Evolutionary conservation across 768 basidiomycete species (phyloP).

Genomic region (Xerocomus potaroensis): DNA sequence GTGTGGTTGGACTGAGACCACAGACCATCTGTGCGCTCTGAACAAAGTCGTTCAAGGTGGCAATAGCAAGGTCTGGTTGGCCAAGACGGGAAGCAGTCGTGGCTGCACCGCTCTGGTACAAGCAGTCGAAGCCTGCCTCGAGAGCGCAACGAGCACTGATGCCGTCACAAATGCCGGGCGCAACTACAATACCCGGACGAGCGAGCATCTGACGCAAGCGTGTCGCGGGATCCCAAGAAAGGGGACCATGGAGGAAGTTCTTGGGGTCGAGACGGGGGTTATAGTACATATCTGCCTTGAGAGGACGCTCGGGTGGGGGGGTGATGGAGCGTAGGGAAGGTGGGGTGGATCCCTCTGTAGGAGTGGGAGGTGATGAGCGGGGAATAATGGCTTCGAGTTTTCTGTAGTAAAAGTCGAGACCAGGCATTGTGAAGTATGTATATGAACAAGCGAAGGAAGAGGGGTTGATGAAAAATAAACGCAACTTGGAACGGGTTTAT

Average conservation of each 20-base stretch:
- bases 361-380: slow-evolving; percentile 1
- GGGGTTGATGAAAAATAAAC: background rate
- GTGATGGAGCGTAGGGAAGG: background rate
- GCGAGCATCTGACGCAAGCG: slow-evolving; percentile 67
- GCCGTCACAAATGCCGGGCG: slow-evolving; percentile 77
- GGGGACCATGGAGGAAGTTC: slow-evolving; percentile 64
- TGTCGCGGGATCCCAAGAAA: slow-evolving; percentile 66
- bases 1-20: slow-evolving; percentile 56
- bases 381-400: slow-evolving; percentile 6
- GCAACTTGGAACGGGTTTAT: slow-evolving; percentile 16
- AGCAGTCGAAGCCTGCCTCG: slow-evolving; percentile 72
- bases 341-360: background rate
- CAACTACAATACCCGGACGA: slow-evolving; percentile 73
- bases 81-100: slow-evolving; percentile 78
- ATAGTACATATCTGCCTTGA: slow-evolving; percentile 42
- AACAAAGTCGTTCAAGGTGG: slow-evolving; percentile 74
- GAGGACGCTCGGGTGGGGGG: slow-evolving; percentile 8
- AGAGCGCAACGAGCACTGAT: slow-evolving; percentile 77
- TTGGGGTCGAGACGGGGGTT: slow-evolving; percentile 66
- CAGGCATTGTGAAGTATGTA: slow-evolving; percentile 27
- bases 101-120: slow-evolving; percentile 80
- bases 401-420: slow-evolving; percentile 32
- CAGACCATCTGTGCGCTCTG: slow-evolving; percentile 69
- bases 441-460: slow-evolving; percentile 22
- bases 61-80: slow-evolving; percentile 75